Percentiles rank a stretch among this genome's conserved stretches.
phyloP scores from a whole-genome alignment of 139 green algal genomes.

The Chlamydomonas eustigma region DNA sequence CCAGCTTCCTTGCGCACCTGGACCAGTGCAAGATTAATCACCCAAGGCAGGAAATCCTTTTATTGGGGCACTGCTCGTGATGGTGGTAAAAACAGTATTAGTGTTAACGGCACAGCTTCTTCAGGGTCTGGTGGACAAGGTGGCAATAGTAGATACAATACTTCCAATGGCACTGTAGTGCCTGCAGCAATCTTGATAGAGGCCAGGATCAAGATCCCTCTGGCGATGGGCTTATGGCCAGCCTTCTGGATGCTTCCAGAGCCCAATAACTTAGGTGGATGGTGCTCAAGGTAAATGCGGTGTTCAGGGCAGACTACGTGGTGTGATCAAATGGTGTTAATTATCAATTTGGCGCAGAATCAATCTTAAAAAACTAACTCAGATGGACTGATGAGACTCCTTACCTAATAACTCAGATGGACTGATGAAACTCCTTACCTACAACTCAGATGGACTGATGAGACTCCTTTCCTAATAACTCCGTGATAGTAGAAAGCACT shows the following conservation, averaged over 20 bases:
- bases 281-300: slow-evolving; percentile 12
- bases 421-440: background rate
- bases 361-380: background rate
- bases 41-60: background rate
- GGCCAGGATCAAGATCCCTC: slow-evolving; percentile 26
- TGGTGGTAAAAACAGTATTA: too few species aligned
- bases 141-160: too few species aligned
- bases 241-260: slow-evolving; percentile 41
- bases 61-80: slow-evolving; percentile 18
- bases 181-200: slow-evolving; percentile 24
- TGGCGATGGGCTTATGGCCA: slow-evolving; percentile 28
- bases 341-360: background rate
- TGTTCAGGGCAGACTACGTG: background rate
- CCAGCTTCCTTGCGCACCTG: background rate
- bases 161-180: too few species aligned
- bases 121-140: too few species aligned
- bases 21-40: background rate
- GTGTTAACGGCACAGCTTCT: too few species aligned
- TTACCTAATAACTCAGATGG: background rate
- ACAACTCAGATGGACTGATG: background rate
- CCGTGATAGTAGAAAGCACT: background rate
- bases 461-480: background rate
- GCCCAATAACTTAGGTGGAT: slow-evolving; percentile 22
- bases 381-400: background rate
- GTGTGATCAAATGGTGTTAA: background rate